Base-by-base conservation (phyloP, 2,329 filamentous ascomycete genomes). In the Microcyclosporella mali region DNA sequence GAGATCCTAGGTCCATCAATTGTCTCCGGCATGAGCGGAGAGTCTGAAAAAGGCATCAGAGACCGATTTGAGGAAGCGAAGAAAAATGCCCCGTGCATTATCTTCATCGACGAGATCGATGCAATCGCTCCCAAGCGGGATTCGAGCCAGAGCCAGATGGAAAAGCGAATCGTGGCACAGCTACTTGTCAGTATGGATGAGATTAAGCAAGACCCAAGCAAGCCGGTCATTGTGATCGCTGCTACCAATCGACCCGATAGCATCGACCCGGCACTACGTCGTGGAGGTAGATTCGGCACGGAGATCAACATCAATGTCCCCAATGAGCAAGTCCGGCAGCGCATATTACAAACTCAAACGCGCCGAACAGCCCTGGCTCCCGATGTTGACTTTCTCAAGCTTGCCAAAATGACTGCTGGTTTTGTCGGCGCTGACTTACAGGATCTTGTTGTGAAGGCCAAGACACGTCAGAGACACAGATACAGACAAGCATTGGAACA, bases 101-200 rank as follows among this genome's bases (percentile, higher is more conserved):
- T 98, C 3, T 94, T 95, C 58, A 85, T 97, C 44, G 88, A 95
- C 54, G 84, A 95, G 55, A 86, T 97, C 40, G 89, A 98, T 64
- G 83, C 84, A 3, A 92, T 97, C 56, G 86, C 88, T 37, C 85
- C 86, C 0, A 94, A 94, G 63, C 75, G 85, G 43, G 87, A 94
- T 50, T 85, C 79, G 41, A 81, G 84, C 1, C 85, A 92, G 57
- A 82, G 84, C 57, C 88, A 95, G 52, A 90, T 94, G 79, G 88
- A 95, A 61, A 86, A 88, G 59, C 74, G 88, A 40, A 92, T 94
- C 49, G 83, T 94, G 10, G 79, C 81, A 1, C 85, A 94, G 59
- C 79, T 97, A 51, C 71, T 87, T 43, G 83, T 84, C 15, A 94
- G 88, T 44, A 94, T 97, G 84, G 85, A 88, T 57, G 82, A 70